Percentiles rank a stretch among this genome's conserved stretches.
These are phyloP conservation scores for Hypsizygus marmoreus DNA, from an alignment of 768 basidiomycete species.

Conservation along the genomic window DNA sequence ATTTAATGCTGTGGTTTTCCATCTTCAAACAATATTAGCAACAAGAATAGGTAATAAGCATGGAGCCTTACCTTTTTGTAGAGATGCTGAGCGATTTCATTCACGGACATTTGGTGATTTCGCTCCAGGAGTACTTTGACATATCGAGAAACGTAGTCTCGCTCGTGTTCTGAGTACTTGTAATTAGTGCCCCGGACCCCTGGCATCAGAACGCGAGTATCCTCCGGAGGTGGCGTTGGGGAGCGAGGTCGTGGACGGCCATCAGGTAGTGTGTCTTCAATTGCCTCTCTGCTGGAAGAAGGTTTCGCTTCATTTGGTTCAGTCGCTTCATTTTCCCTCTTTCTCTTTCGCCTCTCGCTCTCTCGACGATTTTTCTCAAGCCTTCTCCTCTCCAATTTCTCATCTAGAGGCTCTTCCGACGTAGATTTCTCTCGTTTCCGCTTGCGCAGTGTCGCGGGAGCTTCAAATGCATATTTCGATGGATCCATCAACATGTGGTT, in stretches of 20 bases:
- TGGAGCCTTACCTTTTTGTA: constrained; percentile 43
- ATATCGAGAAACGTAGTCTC: constrained; percentile 48
- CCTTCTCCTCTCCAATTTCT: constrained; percentile 10
- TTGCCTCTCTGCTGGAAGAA: background rate
- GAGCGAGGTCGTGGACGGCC: constrained; percentile 26
- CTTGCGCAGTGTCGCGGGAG: constrained; percentile 15
- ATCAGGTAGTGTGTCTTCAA: background rate
- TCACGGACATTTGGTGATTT: constrained; percentile 46
- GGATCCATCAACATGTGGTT: constrained; percentile 45
- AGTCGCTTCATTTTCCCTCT: constrained; percentile 7
- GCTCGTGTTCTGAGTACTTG: constrained; percentile 52
- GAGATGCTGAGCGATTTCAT: constrained; percentile 38
- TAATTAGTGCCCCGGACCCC: constrained; percentile 29
- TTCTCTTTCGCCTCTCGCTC: constrained; percentile 16
- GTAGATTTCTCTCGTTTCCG: constrained; percentile 21
- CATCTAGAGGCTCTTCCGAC: constrained; percentile 4
- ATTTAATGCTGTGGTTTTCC: constrained; percentile 54
- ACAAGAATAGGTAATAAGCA: background rate
- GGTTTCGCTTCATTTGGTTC: constrained; percentile 3
- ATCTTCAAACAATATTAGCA: constrained; percentile 40
- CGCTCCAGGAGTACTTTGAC: constrained; percentile 45
- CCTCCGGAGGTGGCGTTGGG: constrained; percentile 48
- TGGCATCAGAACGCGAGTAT: constrained; percentile 26
- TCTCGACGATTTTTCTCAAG: constrained; percentile 12
- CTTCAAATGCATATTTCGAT: constrained; percentile 44